phyloP scores from a whole-genome alignment of 257 asterid genomes.

The Solanum virginianum region DNA sequence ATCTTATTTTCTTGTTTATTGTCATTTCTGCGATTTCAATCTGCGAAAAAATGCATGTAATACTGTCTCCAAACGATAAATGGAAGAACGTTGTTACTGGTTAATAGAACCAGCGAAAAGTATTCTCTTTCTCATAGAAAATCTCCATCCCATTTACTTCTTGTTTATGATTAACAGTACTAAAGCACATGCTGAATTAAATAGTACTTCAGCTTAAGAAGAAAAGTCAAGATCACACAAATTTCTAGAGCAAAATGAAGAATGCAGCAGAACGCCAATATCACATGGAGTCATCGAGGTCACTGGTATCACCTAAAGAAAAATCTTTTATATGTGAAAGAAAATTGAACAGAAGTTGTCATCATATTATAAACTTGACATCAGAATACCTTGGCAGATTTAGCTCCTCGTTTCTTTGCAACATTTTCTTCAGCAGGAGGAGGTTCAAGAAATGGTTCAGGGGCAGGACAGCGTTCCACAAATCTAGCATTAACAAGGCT shows the following conservation, averaged over 20 bases:
- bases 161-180: too few relatives aligned
- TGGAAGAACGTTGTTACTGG: background rate
- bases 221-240: background rate
- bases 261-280: background rate
- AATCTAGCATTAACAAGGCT: too few relatives aligned
- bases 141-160: too few relatives aligned
- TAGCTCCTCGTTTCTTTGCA: slow-evolving; percentile 38
- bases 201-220: background rate
- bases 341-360: background rate
- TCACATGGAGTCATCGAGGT: background rate
- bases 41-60: background rate
- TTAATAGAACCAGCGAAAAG: background rate
- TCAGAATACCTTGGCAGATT: slow-evolving; percentile 38
- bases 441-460: too few relatives aligned
- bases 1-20: background rate
- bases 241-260: background rate
- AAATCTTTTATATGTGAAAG: background rate
- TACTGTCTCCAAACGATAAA: background rate
- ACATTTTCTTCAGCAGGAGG: too few relatives aligned
- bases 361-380: background rate
- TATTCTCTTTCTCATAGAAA: too few relatives aligned
- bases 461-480: too few relatives aligned
- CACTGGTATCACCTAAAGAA: background rate
- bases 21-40: background rate
- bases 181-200: background rate